A percentile compares a stretch with the other conserved stretches of the same genome.
Evolutionary conservation across 2,329 filamentous ascomycete genomes (phyloP).

Genomic region (Calonectria henricotiae): DNA sequence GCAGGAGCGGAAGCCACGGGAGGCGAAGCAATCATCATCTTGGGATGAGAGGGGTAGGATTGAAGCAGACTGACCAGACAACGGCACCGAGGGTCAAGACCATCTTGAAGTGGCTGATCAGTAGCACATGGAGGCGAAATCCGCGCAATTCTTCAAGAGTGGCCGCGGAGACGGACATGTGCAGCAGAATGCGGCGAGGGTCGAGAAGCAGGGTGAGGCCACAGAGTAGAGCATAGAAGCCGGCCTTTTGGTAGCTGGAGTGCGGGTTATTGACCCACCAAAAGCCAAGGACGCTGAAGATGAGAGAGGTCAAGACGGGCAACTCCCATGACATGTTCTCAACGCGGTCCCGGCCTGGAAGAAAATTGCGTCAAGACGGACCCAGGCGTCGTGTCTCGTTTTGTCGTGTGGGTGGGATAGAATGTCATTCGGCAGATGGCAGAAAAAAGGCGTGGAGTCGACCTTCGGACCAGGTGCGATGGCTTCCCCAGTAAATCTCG

Average conservation of each 20-base stretch:
- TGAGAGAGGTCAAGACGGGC: slow-evolving; percentile 60
- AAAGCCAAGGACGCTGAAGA: slow-evolving; percentile 59
- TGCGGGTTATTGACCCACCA: slow-evolving; percentile 59
- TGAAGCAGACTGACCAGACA: slow-evolving; percentile 64
- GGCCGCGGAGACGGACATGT: slow-evolving; percentile 53
- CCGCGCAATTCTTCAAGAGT: slow-evolving; percentile 58
- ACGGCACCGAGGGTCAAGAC: slow-evolving; percentile 69
- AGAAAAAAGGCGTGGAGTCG: slow-evolving; percentile 52
- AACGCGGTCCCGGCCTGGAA: slow-evolving; percentile 52
- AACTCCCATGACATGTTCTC: slow-evolving; percentile 65
- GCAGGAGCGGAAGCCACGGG: slow-evolving; percentile 29
- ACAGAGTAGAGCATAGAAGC: slow-evolving; percentile 55
- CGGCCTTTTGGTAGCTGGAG: slow-evolving; percentile 54
- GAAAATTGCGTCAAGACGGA: slow-evolving; percentile 47
- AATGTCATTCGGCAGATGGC: slow-evolving; percentile 52
- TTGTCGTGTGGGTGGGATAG: slow-evolving; percentile 45
- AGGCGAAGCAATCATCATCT: slow-evolving; percentile 21
- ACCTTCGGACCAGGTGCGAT: slow-evolving; percentile 33
- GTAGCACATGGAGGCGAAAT: slow-evolving; percentile 65
- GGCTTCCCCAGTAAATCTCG: slow-evolving; percentile 50
- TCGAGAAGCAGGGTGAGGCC: slow-evolving; percentile 57
- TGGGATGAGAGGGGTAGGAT: slow-evolving; percentile 20
- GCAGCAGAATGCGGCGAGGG: slow-evolving; percentile 53
- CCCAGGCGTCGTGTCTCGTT: slow-evolving; percentile 46
- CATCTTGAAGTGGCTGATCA: slow-evolving; percentile 70